Conservation (phyloP, 768 basidiomycete genomes). For the Amanita brunnescens region DNA sequence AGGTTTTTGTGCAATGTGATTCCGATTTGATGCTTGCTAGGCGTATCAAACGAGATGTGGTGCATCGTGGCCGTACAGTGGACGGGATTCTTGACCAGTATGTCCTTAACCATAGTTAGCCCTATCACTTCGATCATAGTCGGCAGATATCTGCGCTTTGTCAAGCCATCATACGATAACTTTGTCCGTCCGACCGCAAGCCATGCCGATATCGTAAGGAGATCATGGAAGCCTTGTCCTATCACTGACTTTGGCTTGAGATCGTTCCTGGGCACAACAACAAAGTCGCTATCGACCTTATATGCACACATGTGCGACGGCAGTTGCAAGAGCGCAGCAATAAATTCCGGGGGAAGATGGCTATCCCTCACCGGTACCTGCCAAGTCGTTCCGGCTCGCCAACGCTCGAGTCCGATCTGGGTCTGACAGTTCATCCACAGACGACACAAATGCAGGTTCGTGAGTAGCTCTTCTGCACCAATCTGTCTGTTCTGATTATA, state of each 20-base stretch:
- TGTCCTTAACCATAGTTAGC: slow-evolving; percentile 13
- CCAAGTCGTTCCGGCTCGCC: slow-evolving; percentile 26
- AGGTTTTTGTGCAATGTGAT: slow-evolving; percentile 90
- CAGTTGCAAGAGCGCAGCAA: slow-evolving; percentile 75
- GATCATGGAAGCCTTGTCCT: slow-evolving; percentile 3
- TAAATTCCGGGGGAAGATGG: slow-evolving; percentile 67
- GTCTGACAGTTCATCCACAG: slow-evolving; percentile 61
- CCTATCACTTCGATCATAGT: not conserved
- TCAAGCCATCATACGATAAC: slow-evolving; percentile 92
- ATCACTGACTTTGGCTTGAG: slow-evolving; percentile 28
- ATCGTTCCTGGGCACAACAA: slow-evolving; percentile 96
- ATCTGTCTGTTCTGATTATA: not conserved
- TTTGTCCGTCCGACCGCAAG: slow-evolving; percentile 85
- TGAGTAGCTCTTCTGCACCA: not conserved
- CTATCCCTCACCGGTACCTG: slow-evolving; percentile 37
- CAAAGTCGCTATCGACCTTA: slow-evolving; percentile 84
- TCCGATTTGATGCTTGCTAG: slow-evolving; percentile 97
- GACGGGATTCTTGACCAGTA: slow-evolving; percentile 87
- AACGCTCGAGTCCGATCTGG: slow-evolving; percentile 33
- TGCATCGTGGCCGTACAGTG: slow-evolving; percentile 80
- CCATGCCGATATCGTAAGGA: slow-evolving; percentile 78
- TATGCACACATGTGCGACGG: slow-evolving; percentile 81
- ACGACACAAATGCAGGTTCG: slow-evolving; percentile 74
- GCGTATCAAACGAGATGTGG: slow-evolving; percentile 78
- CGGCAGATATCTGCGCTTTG: slow-evolving; percentile 79